Conservation (phyloP, 1,284 basidiomycete genomes). For the Apiotrichum porosum region DNA sequence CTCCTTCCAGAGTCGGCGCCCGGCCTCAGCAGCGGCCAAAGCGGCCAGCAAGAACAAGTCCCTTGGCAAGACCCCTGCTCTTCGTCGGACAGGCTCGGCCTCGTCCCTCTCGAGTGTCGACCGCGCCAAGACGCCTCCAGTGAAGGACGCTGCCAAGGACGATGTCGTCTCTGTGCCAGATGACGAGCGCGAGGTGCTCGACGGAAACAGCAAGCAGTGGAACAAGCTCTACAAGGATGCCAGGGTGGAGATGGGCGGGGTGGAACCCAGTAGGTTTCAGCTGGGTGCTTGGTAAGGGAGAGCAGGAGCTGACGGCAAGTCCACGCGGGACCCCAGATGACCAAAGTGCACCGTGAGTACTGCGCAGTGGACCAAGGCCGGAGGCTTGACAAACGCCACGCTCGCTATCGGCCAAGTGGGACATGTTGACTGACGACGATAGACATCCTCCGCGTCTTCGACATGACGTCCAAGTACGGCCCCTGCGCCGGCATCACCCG, state of each 20-base stretch:
- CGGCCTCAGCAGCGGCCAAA: too few species aligned
- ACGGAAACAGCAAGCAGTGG: constrained; percentile 56
- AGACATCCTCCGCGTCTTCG: constrained; percentile 76
- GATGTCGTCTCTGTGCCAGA: constrained; percentile 5
- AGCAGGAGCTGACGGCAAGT: constrained; percentile 19
- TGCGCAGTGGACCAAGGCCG: too few species aligned
- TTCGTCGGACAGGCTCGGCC: neutral
- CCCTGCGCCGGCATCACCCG: constrained; percentile 79
- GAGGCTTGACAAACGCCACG: too few species aligned
- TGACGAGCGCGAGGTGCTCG: constrained; percentile 26
- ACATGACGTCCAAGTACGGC: constrained; percentile 76
- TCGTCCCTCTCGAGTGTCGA: constrained; percentile 2
- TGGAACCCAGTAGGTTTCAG: constrained; percentile 61
- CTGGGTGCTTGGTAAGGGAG: neutral
- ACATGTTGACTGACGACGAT: neutral
- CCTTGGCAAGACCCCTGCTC: neutral
- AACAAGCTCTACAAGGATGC: constrained; percentile 53
- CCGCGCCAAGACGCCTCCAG: neutral
- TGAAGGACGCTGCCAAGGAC: neutral
- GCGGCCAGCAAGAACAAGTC: constrained; percentile 7
- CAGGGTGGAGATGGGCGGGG: constrained; percentile 56
- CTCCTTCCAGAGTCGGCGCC: constrained; percentile 22
- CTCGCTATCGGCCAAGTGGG: too few species aligned
- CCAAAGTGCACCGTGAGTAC: constrained; percentile 42
- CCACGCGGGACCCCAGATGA: constrained; percentile 38